A percentile compares a stretch with the other conserved stretches of the same genome.
Conservation (phyloP, 2,329 filamentous ascomycete genomes). For the Coniochaeta sp. region DNA sequence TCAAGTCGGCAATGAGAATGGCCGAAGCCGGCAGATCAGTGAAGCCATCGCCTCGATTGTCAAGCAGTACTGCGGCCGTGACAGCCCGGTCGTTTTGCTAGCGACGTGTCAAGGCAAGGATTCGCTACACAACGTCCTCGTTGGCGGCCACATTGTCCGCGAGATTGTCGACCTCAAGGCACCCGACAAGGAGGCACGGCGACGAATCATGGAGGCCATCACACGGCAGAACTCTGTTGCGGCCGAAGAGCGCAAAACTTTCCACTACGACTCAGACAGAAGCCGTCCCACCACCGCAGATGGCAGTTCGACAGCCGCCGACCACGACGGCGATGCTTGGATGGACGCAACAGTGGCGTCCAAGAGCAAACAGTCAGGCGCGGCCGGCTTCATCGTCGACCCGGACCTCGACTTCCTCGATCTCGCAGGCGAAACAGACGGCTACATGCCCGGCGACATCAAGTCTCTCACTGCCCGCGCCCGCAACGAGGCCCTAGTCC, state of each 20-base stretch:
- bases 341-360: slow-evolving; percentile 60
- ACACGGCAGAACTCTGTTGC: slow-evolving; percentile 46
- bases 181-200: slow-evolving; percentile 82
- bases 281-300: slow-evolving; percentile 52
- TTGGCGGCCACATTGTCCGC: slow-evolving; percentile 85
- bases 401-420: slow-evolving; percentile 82
- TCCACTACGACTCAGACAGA: slow-evolving; percentile 29
- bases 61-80: slow-evolving; percentile 71
- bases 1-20: slow-evolving; percentile 89
- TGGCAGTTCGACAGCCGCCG: slow-evolving; percentile 31
- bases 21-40: slow-evolving; percentile 83
- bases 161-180: slow-evolving; percentile 88
- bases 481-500: slow-evolving; percentile 85
- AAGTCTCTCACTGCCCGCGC: slow-evolving; percentile 79
- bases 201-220: slow-evolving; percentile 76
- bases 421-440: slow-evolving; percentile 87
- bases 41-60: slow-evolving; percentile 80
- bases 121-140: slow-evolving; percentile 78
- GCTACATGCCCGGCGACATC: slow-evolving; percentile 95
- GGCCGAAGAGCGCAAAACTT: slow-evolving; percentile 27
- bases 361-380: slow-evolving; percentile 32
- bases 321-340: slow-evolving; percentile 56
- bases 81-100: slow-evolving; percentile 76
- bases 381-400: slow-evolving; percentile 65
- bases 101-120: slow-evolving; percentile 93